Conservation (phyloP, 2,329 filamentous ascomycete genomes). For the Penicillium polonicum region DNA sequence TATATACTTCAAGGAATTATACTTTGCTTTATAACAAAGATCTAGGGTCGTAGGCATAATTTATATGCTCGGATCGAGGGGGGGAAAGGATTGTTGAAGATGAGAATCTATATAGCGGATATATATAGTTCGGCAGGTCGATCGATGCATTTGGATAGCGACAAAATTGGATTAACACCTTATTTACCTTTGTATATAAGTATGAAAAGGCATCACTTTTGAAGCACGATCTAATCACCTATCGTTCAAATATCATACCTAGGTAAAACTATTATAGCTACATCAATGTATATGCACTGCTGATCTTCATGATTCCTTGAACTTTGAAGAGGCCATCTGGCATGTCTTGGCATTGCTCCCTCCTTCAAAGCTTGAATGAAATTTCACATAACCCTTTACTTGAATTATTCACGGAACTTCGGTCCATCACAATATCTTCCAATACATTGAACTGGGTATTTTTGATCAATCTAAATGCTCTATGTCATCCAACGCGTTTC, state of each 20-base stretch:
- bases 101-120: not conserved
- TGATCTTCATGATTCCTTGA: conserved; percentile 18
- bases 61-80: not conserved
- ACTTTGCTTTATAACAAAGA: not conserved
- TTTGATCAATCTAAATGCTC: not conserved
- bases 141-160: not conserved
- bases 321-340: conserved; percentile 33
- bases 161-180: not conserved
- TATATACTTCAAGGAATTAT: not conserved
- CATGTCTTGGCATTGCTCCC: conserved; percentile 34
- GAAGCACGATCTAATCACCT: not conserved
- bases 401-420: not conserved
- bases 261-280: not conserved
- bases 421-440: not conserved
- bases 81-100: no score
- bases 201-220: no score
- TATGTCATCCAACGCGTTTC: conserved; percentile 15
- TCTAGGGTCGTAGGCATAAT: not conserved
- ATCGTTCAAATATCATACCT: not conserved
- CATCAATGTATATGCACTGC: conserved; percentile 5
- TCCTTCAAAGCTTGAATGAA: not conserved
- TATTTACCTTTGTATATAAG: not conserved
- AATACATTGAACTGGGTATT: not conserved
- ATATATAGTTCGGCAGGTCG: not conserved
- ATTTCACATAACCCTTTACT: not conserved